Evolutionary conservation across 306 rosid genomes (phyloP).

Genomic region (Acacia acuminata): DNA sequence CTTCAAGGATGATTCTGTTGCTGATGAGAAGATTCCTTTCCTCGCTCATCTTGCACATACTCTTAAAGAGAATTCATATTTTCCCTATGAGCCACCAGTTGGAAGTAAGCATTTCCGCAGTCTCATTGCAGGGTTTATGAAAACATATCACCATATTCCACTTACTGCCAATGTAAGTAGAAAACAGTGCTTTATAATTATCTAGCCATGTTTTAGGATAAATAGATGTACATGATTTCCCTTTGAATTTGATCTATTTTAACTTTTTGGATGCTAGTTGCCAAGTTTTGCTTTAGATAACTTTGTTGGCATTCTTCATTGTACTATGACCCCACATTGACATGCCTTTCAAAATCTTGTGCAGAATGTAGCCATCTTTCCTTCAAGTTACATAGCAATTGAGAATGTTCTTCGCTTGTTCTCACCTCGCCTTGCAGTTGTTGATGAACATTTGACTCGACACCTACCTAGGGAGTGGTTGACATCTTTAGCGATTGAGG

Average conservation of each 20-base stretch:
- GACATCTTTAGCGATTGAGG: constrained; percentile 77
- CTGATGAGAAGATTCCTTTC: constrained; percentile 97
- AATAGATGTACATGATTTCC: background rate
- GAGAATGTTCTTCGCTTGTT: constrained; percentile 93
- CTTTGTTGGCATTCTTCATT: constrained; percentile 18
- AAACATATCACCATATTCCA: constrained; percentile 93
- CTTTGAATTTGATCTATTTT: background rate
- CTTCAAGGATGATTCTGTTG: constrained; percentile 92
- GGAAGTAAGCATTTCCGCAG: constrained; percentile 88
- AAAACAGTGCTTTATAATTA: constrained; percentile 18
- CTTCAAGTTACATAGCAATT: constrained; percentile 89
- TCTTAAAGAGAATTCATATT: constrained; percentile 62
- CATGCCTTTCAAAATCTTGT: constrained; percentile 42
- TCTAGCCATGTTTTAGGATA: constrained; percentile 16
- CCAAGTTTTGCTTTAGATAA: constrained; percentile 22
- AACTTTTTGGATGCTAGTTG: background rate
- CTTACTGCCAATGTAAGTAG: constrained; percentile 73
- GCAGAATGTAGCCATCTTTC: constrained; percentile 92
- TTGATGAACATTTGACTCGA: constrained; percentile 91
- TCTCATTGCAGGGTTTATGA: constrained; percentile 90
- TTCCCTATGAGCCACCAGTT: constrained; percentile 93
- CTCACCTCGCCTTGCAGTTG: constrained; percentile 91
- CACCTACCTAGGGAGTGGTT: constrained; percentile 86
- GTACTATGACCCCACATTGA: constrained; percentile 38
- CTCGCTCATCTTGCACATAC: constrained; percentile 78